Evolutionary conservation across 208 protist genomes (phyloP), one percentile per base, ranked within the genome.

Genomic region (Chromosphaera perkinsii): DNA sequence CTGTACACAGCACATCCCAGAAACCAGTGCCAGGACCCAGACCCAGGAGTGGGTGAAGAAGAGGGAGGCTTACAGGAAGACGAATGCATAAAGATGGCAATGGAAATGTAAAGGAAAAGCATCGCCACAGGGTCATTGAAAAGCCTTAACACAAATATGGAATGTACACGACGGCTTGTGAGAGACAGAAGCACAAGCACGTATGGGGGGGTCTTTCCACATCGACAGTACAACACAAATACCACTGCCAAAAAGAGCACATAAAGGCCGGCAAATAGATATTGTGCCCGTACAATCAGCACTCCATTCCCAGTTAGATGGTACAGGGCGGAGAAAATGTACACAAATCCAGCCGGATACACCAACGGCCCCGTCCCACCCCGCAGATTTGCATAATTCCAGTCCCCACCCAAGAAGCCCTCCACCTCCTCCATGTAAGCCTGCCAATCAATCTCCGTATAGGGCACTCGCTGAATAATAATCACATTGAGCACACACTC

Each of bases 361-460:
- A 91, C 86, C 10, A 90, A 79, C 27, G 86, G 88, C 7, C 88
- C 88, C 12, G 88, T 91, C 40, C 64, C 66, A 9, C 86, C 88
- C 24, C 76, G 35, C 2, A 91, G 40, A 36, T 78, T 45, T 0
- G 57, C 63, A 64, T 92, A 92, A 60, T 92, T 78, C 2, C 37
- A 51, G 27, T 87, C 69, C 31, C 85, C 84, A n/a, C 47, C 33
- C 0, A 79, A 32, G 10, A 83, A 56, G 7, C 71, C 54, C 31
- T 68, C 62, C 24, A 92, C 83, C 63, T 92, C 78, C 49, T 91
- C 45, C 84, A 90, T 89, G 69, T 92, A 92, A 1, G 88, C 83
- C 7, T 47, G 54, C 86, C 86, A 92, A 60, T 92, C 88, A 59
- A 92, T 91, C 59, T 92, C 84, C 7, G 86, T 92, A 66, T 90